Base-by-base conservation (phyloP, 2,329 filamentous ascomycete genomes). In the Sporothrix globosa region DNA sequence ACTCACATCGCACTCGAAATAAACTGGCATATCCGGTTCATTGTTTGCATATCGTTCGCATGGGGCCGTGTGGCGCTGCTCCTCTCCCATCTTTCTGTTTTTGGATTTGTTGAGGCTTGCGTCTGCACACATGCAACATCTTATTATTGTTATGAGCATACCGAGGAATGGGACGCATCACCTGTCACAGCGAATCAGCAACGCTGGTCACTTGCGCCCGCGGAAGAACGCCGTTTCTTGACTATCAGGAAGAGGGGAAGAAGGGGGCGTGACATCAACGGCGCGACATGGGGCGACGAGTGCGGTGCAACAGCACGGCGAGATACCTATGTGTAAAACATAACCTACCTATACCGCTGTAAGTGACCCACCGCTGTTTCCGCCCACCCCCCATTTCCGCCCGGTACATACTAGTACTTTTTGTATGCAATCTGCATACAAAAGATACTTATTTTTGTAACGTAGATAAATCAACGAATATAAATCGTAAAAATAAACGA, bases 221-320 rank as follows among this genome's bases (percentile, higher is more conserved):
- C 3, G 14, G 13, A 13, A 14, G 41, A 44, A 46, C 61, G 61
- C 44, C 44, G 61, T 50, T 50, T 60, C 56, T 17, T 44, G 7
- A 9, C 34, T 39, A 17, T 39, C 27, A 60, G 34, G 56, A 34
- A 34, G 34, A 61, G 21, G 39, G 21, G 21, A 46, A 63, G 58
- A 63, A 63, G 58, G 58, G 54, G 39, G 39, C 58, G 58, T 63
- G 58, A 46, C 58, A 46, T 39, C 58, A 27, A n/a, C 58, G 58
- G 58, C 39, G 13, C 39, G 27, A 63, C 39, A 63, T n/a, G 14
- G 41, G 39, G 52, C 52, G 46, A 46, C 58, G 21, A 24, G 27
- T 27, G 58, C 46, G 58, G 58, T 39, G 58, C 58, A 63, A 46
- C 39, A 27, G 27, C 39, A 46, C 24, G 58, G 14, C n/a, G 39